Conservation (phyloP, 768 basidiomycete species). For the Panaeolus cyanescens region DNA sequence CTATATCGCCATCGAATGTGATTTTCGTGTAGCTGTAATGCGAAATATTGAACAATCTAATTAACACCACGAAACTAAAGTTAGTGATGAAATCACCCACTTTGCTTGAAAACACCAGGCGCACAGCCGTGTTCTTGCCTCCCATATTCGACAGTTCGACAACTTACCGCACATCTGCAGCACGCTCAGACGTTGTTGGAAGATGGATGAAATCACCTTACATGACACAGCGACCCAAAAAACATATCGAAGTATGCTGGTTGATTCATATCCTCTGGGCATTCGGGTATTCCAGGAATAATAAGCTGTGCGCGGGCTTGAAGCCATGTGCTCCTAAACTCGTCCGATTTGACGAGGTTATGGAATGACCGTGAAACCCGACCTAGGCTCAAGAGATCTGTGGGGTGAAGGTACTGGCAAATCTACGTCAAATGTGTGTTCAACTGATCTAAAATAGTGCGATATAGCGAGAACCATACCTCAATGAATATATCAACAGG, state of each 20-base stretch:
- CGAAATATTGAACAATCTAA: too few relatives aligned
- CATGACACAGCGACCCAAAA: conserved; percentile 20
- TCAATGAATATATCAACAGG: background rate
- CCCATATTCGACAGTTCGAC: background rate
- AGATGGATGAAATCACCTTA: background rate
- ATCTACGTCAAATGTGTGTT: background rate
- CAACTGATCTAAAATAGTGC: background rate
- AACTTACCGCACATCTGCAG: background rate
- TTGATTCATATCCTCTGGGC: conserved; percentile 33
- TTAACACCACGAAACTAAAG: too few relatives aligned
- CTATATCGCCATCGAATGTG: too few relatives aligned
- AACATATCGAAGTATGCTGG: conserved; percentile 34
- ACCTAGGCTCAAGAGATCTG: background rate
- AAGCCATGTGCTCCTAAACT: background rate
- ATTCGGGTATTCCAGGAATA: conserved; percentile 17
- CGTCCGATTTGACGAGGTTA: background rate
- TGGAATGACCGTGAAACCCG: background rate
- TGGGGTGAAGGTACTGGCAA: background rate
- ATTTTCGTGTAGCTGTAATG: too few relatives aligned
- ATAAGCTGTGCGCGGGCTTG: conserved; percentile 25
- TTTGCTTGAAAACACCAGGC: too few relatives aligned
- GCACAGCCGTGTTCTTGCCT: too few relatives aligned
- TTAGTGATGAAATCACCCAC: too few relatives aligned
- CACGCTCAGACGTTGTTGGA: background rate
- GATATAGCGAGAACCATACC: background rate